These are phyloP conservation scores for Talaromyces sp. DNA, from an alignment of 2,329 filamentous ascomycete genomes.

Conservation along the genomic window DNA sequence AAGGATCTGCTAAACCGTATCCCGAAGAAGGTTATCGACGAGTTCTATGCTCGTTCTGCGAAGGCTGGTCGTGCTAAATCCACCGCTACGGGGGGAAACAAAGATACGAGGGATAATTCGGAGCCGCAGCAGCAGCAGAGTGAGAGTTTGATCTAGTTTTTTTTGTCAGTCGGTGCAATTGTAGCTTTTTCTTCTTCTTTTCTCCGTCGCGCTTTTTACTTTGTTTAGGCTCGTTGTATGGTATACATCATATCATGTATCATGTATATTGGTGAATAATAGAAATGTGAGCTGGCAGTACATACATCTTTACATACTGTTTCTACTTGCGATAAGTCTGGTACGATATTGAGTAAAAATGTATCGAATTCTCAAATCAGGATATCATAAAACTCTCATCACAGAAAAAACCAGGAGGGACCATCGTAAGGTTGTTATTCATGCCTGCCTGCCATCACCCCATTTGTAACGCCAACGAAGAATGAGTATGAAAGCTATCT, in stretches of 20 bases:
- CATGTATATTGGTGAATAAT: slow-evolving; percentile 12
- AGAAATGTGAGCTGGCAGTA: slow-evolving; percentile 7
- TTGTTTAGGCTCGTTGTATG: not conserved
- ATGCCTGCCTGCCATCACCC: not conserved
- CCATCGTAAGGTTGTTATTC: not conserved
- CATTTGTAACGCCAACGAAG: not conserved
- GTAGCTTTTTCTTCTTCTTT: not conserved
- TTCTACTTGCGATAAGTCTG: not conserved
- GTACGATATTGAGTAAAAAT: not conserved
- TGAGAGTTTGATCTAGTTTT: slow-evolving; percentile 45
- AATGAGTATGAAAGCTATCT: not conserved
- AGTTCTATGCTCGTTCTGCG: slow-evolving; percentile 69
- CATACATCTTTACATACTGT: not conserved
- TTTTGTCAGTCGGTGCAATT: slow-evolving; percentile 20
- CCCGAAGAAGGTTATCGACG: slow-evolving; percentile 76
- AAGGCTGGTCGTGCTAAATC: slow-evolving; percentile 33
- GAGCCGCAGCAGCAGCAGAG: slow-evolving; percentile 28
- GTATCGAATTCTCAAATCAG: not conserved
- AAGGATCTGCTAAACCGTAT: slow-evolving; percentile 98
- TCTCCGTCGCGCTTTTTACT: not conserved
- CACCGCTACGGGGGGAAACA: slow-evolving; percentile 23
- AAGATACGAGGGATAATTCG: slow-evolving; percentile 50
- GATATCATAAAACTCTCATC: not conserved
- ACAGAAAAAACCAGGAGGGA: not conserved
- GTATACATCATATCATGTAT: not conserved